These are phyloP conservation scores for Leishmania aethiopica DNA, from an alignment of 208 protist genomes.

Conservation along the genomic window DNA sequence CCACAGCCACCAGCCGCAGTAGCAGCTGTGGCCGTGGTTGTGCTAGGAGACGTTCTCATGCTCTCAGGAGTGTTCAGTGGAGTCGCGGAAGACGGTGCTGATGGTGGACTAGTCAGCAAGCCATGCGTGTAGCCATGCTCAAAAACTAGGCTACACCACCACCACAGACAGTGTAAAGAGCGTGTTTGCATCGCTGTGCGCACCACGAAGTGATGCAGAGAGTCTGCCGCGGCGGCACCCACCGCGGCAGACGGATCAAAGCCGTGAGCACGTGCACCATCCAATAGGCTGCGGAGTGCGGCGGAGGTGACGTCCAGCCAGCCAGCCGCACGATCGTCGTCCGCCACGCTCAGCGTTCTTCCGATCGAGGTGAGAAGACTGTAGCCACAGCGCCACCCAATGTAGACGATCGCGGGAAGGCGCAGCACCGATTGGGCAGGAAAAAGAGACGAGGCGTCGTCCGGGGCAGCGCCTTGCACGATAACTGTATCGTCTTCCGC, in stretches of 20 bases:
- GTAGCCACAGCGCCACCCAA: slow-evolving; percentile 23
- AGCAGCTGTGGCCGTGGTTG: neutral
- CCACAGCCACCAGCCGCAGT: neutral
- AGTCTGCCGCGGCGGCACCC: neutral
- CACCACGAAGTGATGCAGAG: neutral
- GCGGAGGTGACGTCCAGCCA: slow-evolving; percentile 27
- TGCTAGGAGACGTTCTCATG: neutral
- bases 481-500: neutral
- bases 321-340: slow-evolving; percentile 10
- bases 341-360: neutral
- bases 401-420: slow-evolving; percentile 15
- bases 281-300: slow-evolving; percentile 11
- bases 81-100: neutral
- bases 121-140: slow-evolving; percentile 7
- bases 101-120: neutral
- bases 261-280: neutral
- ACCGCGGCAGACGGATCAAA: neutral
- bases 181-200: neutral
- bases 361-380: slow-evolving; percentile 11
- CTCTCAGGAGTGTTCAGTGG: neutral
- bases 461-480: neutral
- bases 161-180: slow-evolving; percentile 21
- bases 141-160: slow-evolving; percentile 26
- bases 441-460: slow-evolving; percentile 1
- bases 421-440: neutral